Evolutionary conservation across 176 grass and related monocot species (phyloP).

Genomic region (Avena sativa): DNA sequence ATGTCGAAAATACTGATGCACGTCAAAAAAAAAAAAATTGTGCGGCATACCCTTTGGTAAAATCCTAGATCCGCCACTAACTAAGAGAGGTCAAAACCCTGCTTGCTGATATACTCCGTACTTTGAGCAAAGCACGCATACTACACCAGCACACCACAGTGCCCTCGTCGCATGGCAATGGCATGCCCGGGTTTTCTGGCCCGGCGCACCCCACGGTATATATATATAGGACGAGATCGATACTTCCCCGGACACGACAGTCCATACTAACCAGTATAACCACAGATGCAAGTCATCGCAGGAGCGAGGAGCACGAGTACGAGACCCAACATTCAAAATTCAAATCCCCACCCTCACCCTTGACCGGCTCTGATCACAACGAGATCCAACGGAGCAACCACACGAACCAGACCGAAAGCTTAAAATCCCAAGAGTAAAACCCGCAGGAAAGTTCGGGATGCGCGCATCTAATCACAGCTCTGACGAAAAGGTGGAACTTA

Average conservation of each 20-base stretch:
- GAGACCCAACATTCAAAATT: not conserved
- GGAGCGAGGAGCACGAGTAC: not conserved
- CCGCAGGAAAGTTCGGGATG: not conserved
- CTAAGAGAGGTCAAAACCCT: not conserved
- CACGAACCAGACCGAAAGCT: not conserved
- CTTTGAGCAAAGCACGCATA: not conserved
- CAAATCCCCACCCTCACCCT: not conserved
- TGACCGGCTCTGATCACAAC: not conserved
- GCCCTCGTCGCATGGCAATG: slow-evolving; percentile 3
- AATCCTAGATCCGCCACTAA: no score
- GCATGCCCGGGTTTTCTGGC: not conserved
- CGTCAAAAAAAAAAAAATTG: no score
- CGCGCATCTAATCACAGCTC: not conserved
- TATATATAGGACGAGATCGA: not conserved
- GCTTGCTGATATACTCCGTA: not conserved
- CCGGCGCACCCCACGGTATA: not conserved
- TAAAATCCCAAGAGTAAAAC: not conserved
- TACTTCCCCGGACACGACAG: not conserved
- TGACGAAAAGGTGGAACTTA: not conserved
- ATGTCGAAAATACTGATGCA: no score
- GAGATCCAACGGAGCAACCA: slow-evolving; percentile 35
- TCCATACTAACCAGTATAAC: not conserved
- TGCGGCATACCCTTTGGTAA: no score
- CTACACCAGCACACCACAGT: not conserved
- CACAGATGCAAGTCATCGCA: not conserved